phyloP scores from a whole-genome alignment of 2,329 filamentous ascomycete genomes.

The Alternaria postmessia region DNA sequence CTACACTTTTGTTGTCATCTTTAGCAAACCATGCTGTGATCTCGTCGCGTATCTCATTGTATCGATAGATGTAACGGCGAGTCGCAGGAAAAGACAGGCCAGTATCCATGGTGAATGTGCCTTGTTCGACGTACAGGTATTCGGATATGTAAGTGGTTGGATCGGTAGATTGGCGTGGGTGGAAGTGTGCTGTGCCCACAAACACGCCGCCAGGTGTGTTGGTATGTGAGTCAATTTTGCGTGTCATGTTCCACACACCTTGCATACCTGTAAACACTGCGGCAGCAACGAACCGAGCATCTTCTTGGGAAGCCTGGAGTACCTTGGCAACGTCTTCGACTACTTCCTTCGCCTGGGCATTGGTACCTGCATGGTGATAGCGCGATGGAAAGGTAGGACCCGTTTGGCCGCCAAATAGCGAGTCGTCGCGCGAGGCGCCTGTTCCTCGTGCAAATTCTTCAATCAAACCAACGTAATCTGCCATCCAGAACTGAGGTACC shows the following conservation, averaged over 20 bases:
- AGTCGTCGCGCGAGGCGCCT: constrained; percentile 57
- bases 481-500: constrained; percentile 80
- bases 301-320: constrained; percentile 54
- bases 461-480: constrained; percentile 79
- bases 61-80: constrained; percentile 76
- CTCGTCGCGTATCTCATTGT: constrained; percentile 66
- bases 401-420: constrained; percentile 56
- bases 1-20: constrained; percentile 72
- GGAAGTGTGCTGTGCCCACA: constrained; percentile 70
- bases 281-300: constrained; percentile 64
- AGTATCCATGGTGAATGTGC: constrained; percentile 67
- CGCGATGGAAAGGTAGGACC: constrained; percentile 54
- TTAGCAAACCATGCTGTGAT: constrained; percentile 79
- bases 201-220: constrained; percentile 71
- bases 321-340: constrained; percentile 56
- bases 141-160: constrained; percentile 55
- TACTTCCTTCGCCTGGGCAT: constrained; percentile 54
- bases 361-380: constrained; percentile 42
- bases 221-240: constrained; percentile 63
- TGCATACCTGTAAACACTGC: constrained; percentile 76
- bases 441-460: constrained; percentile 72
- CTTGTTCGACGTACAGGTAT: constrained; percentile 73
- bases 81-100: constrained; percentile 67
- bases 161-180: constrained; percentile 66
- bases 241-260: constrained; percentile 72